Evolutionary conservation across 805 yeast genomes (phyloP).

Genomic region (Ogataea pini): DNA sequence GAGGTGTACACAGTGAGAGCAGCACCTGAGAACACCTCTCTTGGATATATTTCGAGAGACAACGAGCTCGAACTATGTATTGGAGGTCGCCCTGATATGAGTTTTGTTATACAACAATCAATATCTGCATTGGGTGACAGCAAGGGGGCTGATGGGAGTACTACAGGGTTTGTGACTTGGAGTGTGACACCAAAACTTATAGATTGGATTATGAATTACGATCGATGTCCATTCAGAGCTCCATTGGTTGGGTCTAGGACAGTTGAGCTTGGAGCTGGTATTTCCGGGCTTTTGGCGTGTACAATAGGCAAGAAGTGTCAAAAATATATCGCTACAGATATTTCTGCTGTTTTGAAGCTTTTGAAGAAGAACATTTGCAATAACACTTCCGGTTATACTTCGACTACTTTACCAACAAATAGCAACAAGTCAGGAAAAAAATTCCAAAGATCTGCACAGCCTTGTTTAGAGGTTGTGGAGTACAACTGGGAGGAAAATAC

Average conservation of each 20-base stretch:
- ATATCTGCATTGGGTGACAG: conserved; percentile 35
- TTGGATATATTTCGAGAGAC: conserved; percentile 30
- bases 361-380: conserved; percentile 45
- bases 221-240: conserved; percentile 2
- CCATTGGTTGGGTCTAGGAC: conserved; percentile 30
- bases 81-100: conserved; percentile 14
- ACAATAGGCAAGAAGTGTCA: conserved; percentile 37
- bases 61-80: conserved; percentile 21
- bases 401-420: conserved; percentile 24
- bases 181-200: conserved; percentile 47
- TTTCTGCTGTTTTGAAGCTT: conserved; percentile 51
- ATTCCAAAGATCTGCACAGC: conserved; percentile 5
- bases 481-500: conserved; percentile 61
- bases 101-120: conserved; percentile 37
- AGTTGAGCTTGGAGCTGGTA: conserved; percentile 66
- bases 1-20: conserved; percentile 26
- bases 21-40: conserved; percentile 16
- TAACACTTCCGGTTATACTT: conserved; percentile 35
- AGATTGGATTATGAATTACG: conserved; percentile 49
- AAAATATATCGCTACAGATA: conserved; percentile 59
- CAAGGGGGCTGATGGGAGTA: conserved; percentile 36
- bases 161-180: conserved; percentile 73
- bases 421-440: conserved; percentile 4
- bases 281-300: conserved; percentile 51
- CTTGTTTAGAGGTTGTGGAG: conserved; percentile 47